These are phyloP conservation scores for Zizania latifolia DNA, from an alignment of 176 grass and related monocot genomes.

Conservation along the genomic window DNA sequence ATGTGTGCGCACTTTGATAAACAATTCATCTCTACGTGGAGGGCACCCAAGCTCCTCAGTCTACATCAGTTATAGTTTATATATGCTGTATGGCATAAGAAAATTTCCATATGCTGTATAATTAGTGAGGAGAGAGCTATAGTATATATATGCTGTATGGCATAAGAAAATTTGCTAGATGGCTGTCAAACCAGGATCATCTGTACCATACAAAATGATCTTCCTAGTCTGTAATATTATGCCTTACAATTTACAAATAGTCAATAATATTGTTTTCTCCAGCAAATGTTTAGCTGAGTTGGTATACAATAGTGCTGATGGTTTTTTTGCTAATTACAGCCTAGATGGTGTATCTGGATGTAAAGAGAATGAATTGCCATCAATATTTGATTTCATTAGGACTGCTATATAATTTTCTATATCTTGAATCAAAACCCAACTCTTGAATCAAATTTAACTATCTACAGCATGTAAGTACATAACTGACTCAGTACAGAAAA, in stretches of 20 bases:
- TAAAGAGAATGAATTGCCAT: slow-evolving; percentile 51
- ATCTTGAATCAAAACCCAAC: background rate
- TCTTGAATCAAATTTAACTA: background rate
- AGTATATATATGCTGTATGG: too few relatives aligned
- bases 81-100: too few relatives aligned
- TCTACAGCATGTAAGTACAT: too few relatives aligned
- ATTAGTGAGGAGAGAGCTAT: too few relatives aligned
- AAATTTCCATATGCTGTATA: too few relatives aligned
- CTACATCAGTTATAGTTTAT: background rate
- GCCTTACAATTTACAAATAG: background rate
- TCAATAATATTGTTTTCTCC: background rate
- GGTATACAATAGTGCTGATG: background rate
- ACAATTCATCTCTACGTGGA: slow-evolving; percentile 1
- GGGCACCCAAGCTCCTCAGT: too few relatives aligned
- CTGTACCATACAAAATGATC: too few relatives aligned
- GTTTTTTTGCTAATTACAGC: slow-evolving; percentile 32
- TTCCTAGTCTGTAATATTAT: background rate
- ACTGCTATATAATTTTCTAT: slow-evolving; percentile 47
- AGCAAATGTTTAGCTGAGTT: background rate
- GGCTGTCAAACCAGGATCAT: too few relatives aligned
- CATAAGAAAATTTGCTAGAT: too few relatives aligned
- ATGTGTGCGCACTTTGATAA: background rate
- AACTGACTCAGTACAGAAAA: too few relatives aligned
- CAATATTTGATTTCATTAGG: slow-evolving; percentile 62
- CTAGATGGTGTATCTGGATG: slow-evolving; percentile 39